phyloP scores from a whole-genome alignment of 2,329 filamentous ascomycete genomes.

The Xylariaceae sp. region DNA sequence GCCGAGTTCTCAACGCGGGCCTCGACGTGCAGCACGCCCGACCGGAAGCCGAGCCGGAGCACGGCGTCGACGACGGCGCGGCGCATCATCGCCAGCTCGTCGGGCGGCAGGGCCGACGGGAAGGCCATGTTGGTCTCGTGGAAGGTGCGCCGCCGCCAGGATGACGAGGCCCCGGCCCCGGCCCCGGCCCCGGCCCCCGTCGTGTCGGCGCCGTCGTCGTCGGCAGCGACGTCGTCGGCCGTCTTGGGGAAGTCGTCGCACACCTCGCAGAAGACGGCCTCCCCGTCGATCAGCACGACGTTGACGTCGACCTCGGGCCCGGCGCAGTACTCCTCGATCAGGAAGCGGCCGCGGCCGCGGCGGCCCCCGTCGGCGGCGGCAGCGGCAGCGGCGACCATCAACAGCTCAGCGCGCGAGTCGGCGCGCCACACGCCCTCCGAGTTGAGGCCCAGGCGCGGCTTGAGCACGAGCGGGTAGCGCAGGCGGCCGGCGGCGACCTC shows the following conservation, averaged over 20 bases:
- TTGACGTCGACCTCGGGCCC: constrained; percentile 23
- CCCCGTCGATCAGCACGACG: constrained; percentile 17
- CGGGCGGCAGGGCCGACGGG: constrained; percentile 19
- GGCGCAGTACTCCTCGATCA: constrained; percentile 20
- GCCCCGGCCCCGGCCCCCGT: not conserved
- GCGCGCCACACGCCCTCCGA: constrained; percentile 22
- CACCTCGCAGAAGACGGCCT: constrained; percentile 21
- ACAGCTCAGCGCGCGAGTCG: constrained; percentile 7
- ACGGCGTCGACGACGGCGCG: constrained; percentile 12
- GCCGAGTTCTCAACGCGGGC: constrained; percentile 17
- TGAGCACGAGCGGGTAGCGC: constrained; percentile 22
- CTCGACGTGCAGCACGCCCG: constrained; percentile 21
- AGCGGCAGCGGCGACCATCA: too few species aligned
- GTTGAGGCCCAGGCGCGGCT: constrained; percentile 20
- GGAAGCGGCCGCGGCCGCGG: constrained; percentile 13
- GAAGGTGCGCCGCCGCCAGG: constrained; percentile 13
- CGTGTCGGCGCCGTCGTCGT: not conserved
- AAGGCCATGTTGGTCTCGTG: constrained; percentile 21
- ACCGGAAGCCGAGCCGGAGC: constrained; percentile 15
- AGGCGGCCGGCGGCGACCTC: too few species aligned
- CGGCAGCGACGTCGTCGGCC: constrained; percentile 11
- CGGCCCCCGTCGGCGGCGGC: constrained; percentile 11
- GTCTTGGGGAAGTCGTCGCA: constrained; percentile 23
- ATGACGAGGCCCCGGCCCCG: not conserved
- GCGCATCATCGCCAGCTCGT: constrained; percentile 12